These are phyloP conservation scores for Patellaria atrata DNA, from an alignment of 495 filamentous ascomycete species.

Conservation along the genomic window DNA sequence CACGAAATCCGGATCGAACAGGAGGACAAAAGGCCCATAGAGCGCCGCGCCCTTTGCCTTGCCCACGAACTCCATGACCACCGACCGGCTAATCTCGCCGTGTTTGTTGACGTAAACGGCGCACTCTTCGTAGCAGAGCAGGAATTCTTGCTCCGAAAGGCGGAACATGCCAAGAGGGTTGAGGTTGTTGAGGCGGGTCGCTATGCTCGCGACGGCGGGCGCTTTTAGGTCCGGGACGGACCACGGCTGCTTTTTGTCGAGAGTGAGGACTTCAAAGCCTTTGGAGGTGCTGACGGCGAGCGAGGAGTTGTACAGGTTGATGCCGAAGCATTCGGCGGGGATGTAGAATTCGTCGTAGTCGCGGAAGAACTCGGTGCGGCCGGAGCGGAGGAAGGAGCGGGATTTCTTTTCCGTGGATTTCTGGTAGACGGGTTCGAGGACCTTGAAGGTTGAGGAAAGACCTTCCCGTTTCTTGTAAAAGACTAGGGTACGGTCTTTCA, in stretches of 20 bases:
- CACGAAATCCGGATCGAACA: constrained; percentile 77
- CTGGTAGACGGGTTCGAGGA: constrained; percentile 87
- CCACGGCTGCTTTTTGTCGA: constrained; percentile 90
- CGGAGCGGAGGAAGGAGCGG: constrained; percentile 47
- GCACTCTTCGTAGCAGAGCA: constrained; percentile 88
- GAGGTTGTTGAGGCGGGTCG: constrained; percentile 61
- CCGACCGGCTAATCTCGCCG: constrained; percentile 78
- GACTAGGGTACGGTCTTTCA: constrained; percentile 90
- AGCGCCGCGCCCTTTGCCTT: constrained; percentile 75
- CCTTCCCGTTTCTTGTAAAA: constrained; percentile 96
- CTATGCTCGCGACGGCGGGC: constrained; percentile 64
- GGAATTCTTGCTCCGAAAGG: constrained; percentile 79
- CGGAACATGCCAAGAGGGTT: constrained; percentile 92
- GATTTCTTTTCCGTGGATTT: constrained; percentile 65
- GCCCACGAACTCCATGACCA: constrained; percentile 96
- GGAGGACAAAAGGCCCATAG: constrained; percentile 35
- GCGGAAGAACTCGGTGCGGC: constrained; percentile 87
- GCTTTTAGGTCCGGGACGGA: constrained; percentile 74
- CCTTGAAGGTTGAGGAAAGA: constrained; percentile 84
- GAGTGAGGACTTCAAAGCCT: constrained; percentile 89
- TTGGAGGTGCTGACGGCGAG: constrained; percentile 81
- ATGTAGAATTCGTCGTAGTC: constrained; percentile 99
- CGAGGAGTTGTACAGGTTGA: constrained; percentile 89
- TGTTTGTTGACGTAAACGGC: constrained; percentile 97
- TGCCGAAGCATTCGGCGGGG: constrained; percentile 83